A percentile compares a stretch with the other conserved stretches of the same genome.
phyloP scores from a whole-genome alignment of 352 stramenopile species.

The Pythium aphanidermatum region DNA sequence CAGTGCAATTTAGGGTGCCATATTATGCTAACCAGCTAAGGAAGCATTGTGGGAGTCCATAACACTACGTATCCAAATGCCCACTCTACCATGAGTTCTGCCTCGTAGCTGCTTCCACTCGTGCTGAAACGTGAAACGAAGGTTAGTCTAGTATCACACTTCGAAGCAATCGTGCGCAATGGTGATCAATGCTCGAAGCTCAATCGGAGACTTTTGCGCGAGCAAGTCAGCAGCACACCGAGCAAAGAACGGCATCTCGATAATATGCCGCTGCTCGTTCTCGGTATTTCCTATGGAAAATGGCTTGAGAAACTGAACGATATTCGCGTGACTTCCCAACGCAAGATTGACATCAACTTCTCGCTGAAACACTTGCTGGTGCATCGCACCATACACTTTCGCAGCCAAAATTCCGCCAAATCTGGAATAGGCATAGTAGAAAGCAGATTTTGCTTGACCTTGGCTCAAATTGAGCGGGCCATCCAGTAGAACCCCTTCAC shows the following conservation, averaged over 20 bases:
- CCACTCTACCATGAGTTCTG: too few species aligned
- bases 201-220: too few species aligned
- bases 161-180: too few species aligned
- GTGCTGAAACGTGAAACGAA: too few species aligned
- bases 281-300: too few species aligned
- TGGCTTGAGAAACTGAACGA: conserved; percentile 1
- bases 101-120: too few species aligned
- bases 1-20: too few species aligned
- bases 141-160: too few species aligned
- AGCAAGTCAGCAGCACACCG: conserved; percentile 3
- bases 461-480: neutral
- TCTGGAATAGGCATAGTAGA: conserved; percentile 7
- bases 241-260: conserved; percentile 6
- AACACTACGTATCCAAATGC: too few species aligned
- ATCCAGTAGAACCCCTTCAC: conserved; percentile 6
- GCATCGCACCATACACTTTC: conserved; percentile 5
- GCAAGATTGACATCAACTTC: neutral
- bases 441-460: conserved; percentile 6
- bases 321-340: conserved; percentile 2
- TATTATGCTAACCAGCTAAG: too few species aligned
- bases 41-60: too few species aligned
- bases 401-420: neutral
- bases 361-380: conserved; percentile 4
- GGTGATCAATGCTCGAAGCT: too few species aligned
- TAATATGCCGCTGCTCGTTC: neutral